Evolutionary conservation across 495 filamentous ascomycete species (phyloP).

Genomic region (Aspergillus sclerotioniger): DNA sequence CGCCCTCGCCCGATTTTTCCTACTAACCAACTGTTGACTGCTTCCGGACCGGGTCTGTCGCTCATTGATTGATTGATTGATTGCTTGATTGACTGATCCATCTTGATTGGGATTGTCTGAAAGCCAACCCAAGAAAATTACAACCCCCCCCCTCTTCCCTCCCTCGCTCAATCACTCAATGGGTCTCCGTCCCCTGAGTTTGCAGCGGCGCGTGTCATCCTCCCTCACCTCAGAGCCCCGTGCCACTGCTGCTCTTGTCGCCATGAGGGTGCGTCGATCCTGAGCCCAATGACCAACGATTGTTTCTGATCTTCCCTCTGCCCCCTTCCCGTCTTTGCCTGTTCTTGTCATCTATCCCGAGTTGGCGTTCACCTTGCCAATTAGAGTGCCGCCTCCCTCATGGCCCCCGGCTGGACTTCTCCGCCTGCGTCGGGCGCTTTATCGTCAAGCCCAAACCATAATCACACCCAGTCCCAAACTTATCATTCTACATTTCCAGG

Average conservation of each 20-base stretch:
- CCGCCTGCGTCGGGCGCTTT: conserved; percentile 28
- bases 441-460: conserved; percentile 5
- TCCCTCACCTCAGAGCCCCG: neutral
- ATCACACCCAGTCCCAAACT: neutral
- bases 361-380: conserved; percentile 12
- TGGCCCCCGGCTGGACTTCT: conserved; percentile 24
- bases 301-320: conserved; percentile 18
- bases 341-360: conserved; percentile 11
- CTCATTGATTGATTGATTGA: neutral
- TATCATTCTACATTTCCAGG: conserved; percentile 6
- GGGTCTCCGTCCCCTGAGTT: neutral
- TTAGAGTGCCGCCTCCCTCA: conserved; percentile 12
- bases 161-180: too few species aligned
- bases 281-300: conserved; percentile 21
- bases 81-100: neutral
- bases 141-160: too few species aligned
- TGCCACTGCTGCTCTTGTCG: conserved; percentile 9
- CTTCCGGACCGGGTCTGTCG: neutral
- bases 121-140: too few species aligned
- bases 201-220: conserved; percentile 7
- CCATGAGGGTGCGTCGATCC: conserved; percentile 27
- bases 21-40: neutral
- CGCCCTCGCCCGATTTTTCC: neutral
- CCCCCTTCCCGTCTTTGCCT: conserved; percentile 13
- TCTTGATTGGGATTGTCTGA: neutral